Percentiles rank a stretch among this genome's conserved stretches.
phyloP scores from a whole-genome alignment of 2,329 filamentous ascomycete species.

The Dothideomycetes sp. region DNA sequence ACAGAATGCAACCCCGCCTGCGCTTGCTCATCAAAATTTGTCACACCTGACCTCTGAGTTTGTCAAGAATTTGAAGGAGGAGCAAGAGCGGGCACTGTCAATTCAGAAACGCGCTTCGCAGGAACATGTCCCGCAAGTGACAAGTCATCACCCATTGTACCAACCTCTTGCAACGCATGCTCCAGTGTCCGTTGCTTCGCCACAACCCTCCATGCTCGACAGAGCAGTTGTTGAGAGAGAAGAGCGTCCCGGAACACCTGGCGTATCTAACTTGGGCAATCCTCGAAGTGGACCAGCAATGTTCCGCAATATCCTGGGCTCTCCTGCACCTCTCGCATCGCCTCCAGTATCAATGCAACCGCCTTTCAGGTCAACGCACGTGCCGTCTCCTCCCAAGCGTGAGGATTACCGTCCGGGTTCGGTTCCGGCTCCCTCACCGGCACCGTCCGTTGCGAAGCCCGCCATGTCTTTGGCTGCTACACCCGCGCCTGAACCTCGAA shows the following conservation, averaged over 20 bases:
- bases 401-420: constrained; percentile 24
- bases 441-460: constrained; percentile 17
- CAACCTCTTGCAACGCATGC: constrained; percentile 4
- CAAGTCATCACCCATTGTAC: constrained; percentile 7
- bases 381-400: constrained; percentile 24
- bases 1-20: constrained; percentile 17
- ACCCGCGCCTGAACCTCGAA: constrained; percentile 26
- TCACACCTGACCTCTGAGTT: constrained; percentile 12
- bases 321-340: constrained; percentile 13
- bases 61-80: constrained; percentile 20
- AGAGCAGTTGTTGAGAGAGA: constrained; percentile 22
- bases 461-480: constrained; percentile 14
- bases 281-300: constrained; percentile 12
- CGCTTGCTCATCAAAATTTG: constrained; percentile 15
- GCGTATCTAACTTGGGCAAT: constrained; percentile 16
- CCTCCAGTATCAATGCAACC: constrained; percentile 13
- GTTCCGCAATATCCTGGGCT: constrained; percentile 15
- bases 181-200: background rate
- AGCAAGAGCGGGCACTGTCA: constrained; percentile 26
- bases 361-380: constrained; percentile 14
- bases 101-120: constrained; percentile 18
- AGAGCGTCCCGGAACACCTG: constrained; percentile 23
- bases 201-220: constrained; percentile 17
- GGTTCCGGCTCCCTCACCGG: constrained; percentile 18
- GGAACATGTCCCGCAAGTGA: constrained; percentile 15